A percentile compares a stretch with the other conserved stretches of the same genome.
Evolutionary conservation across 1,139 yeast genomes (phyloP).

Genomic region (Oligophagozyma castellii): DNA sequence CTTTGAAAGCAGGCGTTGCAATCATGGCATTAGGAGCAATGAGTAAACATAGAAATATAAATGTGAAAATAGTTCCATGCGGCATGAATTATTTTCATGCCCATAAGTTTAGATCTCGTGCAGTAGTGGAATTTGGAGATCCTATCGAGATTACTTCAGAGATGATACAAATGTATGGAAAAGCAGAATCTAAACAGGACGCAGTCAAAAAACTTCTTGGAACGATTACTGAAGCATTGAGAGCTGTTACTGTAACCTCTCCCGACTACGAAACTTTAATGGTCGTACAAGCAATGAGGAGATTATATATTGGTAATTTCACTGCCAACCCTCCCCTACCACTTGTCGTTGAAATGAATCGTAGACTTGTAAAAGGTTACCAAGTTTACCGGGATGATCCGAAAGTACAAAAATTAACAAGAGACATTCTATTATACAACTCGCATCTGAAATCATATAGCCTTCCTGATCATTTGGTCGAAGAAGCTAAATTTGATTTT

Average conservation of each 20-base stretch:
- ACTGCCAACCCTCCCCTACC: conserved; percentile 64
- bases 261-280: conserved; percentile 86
- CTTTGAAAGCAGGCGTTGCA: conserved; percentile 94
- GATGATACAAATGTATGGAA: conserved; percentile 49
- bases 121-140: conserved; percentile 86
- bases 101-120: conserved; percentile 85
- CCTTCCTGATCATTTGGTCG: conserved; percentile 84
- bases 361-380: conserved; percentile 73
- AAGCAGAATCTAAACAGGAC: conserved; percentile 52
- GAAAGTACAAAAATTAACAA: conserved; percentile 43
- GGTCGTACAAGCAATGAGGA: conserved; percentile 85
- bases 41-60: conserved; percentile 53
- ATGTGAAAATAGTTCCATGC: conserved; percentile 81
- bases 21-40: conserved; percentile 94
- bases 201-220: conserved; percentile 65
- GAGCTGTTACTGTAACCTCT: conserved; percentile 83
- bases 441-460: conserved; percentile 51
- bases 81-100: conserved; percentile 98
- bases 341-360: conserved; percentile 75
- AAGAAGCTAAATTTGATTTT: conserved; percentile 42
- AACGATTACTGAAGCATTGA: conserved; percentile 58
- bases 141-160: conserved; percentile 62
- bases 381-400: conserved; percentile 62
- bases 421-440: conserved; percentile 57
- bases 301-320: conserved; percentile 69